Evolutionary conservation across 2,329 filamentous ascomycete genomes (phyloP).

Genomic region (Stenocarpella maydis): DNA sequence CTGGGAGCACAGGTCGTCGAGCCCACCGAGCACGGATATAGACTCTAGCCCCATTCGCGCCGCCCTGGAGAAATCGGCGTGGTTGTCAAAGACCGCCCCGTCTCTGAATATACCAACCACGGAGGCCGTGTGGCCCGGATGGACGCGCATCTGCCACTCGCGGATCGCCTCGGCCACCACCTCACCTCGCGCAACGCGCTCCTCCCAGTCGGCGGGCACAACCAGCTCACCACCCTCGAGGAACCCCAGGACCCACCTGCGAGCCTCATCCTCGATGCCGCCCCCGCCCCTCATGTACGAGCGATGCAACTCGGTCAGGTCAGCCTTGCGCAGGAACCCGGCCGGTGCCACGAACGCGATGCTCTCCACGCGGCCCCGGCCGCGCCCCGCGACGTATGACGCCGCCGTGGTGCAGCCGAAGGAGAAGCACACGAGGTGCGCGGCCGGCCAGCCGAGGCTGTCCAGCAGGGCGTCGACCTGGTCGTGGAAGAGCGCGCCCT

Average conservation of each 20-base stretch:
- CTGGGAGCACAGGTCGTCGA: slow-evolving; percentile 20
- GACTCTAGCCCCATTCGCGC: neutral
- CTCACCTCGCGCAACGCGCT: slow-evolving; percentile 50
- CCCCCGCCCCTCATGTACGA: slow-evolving; percentile 36
- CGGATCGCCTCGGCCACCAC: slow-evolving; percentile 56
- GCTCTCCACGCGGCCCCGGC: slow-evolving; percentile 43
- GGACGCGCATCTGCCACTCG: slow-evolving; percentile 57
- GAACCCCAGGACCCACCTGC: slow-evolving; percentile 47
- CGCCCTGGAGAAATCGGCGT: slow-evolving; percentile 39
- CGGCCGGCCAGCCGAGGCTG: slow-evolving; percentile 50
- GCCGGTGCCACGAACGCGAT: slow-evolving; percentile 57
- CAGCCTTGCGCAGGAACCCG: slow-evolving; percentile 46
- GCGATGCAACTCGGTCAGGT: slow-evolving; percentile 42
- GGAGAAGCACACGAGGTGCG: slow-evolving; percentile 58
- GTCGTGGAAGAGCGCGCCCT: slow-evolving; percentile 50
- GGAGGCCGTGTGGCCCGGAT: slow-evolving; percentile 54
- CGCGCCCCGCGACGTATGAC: slow-evolving; percentile 46
- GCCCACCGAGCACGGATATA: slow-evolving; percentile 21
- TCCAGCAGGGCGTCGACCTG: slow-evolving; percentile 51
- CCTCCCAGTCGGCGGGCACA: slow-evolving; percentile 54
- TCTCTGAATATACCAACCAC: slow-evolving; percentile 57
- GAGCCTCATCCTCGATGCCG: slow-evolving; percentile 44
- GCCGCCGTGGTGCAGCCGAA: slow-evolving; percentile 54
- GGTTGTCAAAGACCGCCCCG: slow-evolving; percentile 50
- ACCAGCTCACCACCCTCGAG: slow-evolving; percentile 54